Evolutionary conservation across 495 filamentous ascomycete species (phyloP), one percentile per base, ranked within the genome.

Genomic region (Lophiotrema nucula): DNA sequence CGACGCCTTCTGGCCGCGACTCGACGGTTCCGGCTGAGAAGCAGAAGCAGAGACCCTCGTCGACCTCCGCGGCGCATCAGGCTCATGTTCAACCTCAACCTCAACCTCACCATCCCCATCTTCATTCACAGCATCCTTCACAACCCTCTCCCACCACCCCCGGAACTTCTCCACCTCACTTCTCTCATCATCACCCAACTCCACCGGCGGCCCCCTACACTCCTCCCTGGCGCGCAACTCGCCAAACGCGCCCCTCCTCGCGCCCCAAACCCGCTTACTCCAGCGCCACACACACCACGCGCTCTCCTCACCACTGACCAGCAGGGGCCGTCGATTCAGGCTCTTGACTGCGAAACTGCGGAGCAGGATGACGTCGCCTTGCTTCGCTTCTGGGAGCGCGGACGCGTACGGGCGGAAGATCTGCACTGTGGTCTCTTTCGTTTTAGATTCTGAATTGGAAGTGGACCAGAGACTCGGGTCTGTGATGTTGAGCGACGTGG

Each of bases 321-420:
- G 75, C 56, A 76, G 79, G 0, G 75, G 74, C 50, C 74, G 47
- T 3, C 54, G 73, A 38, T 78, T 78, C 11, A 79, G 50, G n/a
- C 77, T 75, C 45, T 77, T 72, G 13, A 95, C 88, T 50, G 78
- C 79, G 64, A 97, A 90, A 37, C 84, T 77, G 4, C 87, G 79
- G 12, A 98, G 77, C 33, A 98, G 70, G 19, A 96, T 76, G 2
- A 85, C 83, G 60, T 93, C 87, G 6, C 93, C 93, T 15, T 79
- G 77, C 2, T 76, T 73, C 22, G 89, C 75, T 4, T 77, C 66
- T 0, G 93, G 93, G 1, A 97, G 74, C 0, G 83, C 80, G 12
- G 80, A 79, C 62, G 84, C 85, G 66, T 86, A 83, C 0, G 89
- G 86, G 4, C 89, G 81, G 69, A 88, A 88, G 15, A 96, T 75